Base-by-base conservation (phyloP, 257 asterid genomes). In the Anisodus tanguticus region DNA sequence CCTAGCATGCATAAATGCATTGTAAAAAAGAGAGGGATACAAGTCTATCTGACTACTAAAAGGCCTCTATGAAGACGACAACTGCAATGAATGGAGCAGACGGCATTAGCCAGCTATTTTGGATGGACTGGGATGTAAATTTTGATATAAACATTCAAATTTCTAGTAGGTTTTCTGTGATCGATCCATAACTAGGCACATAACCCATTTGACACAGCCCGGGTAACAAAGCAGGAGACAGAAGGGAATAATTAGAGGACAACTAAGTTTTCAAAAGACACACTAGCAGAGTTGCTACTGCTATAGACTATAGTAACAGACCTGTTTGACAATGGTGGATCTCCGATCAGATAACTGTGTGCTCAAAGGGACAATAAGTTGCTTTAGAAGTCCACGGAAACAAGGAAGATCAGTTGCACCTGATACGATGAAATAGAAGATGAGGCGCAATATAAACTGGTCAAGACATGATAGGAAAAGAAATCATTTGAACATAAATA, bases 311-410 rank as follows among this genome's bases (percentile, higher is more conserved):
- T 13, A 3, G 37, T 4, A 53, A 31, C 82, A 83, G 47, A 95
- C 99, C 98, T 97, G 98, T 91, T 97, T 95, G 90, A 97, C 99
- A 84, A 97, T 94, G 92, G 94, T 97, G 87, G 99, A 97, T 85
- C 99, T 93, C 79, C 99, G 92, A 89, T 97, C 99, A 84, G 99
- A 93, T 85, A 97, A 89, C 82, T 97, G 99, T 66, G 94, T 89
- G 90, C 96, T 93, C 86, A 97, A 91, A 78, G 98, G 99, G 87
- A 89, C 90, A 90, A 93, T 88, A 81, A 97, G 91, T 86, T 97
- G 99, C 94, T 95, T 97, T 19, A 97, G 89, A 87, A 97, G 98
- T 82, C 97, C 98, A 74, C 97, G 98, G 85, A 95, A 97, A 83
- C 94, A 89, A 59, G 95, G 96, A 86, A 93, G 93, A 87, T 97